phyloP scores from a whole-genome alignment of 1,284 basidiomycete genomes.

The Prillingera fragicola region DNA sequence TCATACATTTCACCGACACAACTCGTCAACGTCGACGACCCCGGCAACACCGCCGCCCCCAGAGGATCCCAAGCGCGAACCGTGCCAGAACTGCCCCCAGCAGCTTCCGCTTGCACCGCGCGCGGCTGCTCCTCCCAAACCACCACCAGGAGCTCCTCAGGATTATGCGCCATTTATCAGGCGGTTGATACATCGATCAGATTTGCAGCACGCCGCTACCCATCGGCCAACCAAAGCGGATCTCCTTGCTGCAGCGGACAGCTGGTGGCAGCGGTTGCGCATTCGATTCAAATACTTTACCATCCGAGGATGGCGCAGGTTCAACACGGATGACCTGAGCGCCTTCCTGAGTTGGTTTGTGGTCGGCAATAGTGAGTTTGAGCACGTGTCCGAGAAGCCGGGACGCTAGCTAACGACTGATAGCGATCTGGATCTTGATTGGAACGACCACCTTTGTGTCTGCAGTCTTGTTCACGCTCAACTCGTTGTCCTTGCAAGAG shows the following conservation, averaged over 20 bases:
- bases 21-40: background rate
- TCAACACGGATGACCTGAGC: slow-evolving; percentile 94
- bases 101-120: slow-evolving; percentile 9
- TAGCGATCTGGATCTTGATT: slow-evolving; percentile 69
- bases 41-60: background rate
- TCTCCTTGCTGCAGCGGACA: slow-evolving; percentile 74
- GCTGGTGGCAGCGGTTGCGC: slow-evolving; percentile 81
- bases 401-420: background rate
- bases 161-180: slow-evolving; percentile 76
- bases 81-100: slow-evolving; percentile 3
- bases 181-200: slow-evolving; percentile 51
- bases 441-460: slow-evolving; percentile 99
- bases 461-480: slow-evolving; percentile 80
- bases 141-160: slow-evolving; percentile 23
- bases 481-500: slow-evolving; percentile 86
- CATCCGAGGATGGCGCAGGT: slow-evolving; percentile 88
- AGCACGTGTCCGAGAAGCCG: fast-evolving
- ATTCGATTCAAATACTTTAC: slow-evolving; percentile 99
- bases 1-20: slow-evolving; percentile 4
- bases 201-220: slow-evolving; percentile 49
- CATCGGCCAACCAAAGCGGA: slow-evolving; percentile 80
- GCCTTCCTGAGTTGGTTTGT: slow-evolving; percentile 93
- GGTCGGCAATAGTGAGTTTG: slow-evolving; percentile 69
- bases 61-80: background rate
- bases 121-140: background rate